These are phyloP conservation scores for Arthroderma uncinatum DNA, from an alignment of 2,329 filamentous ascomycete genomes.

Conservation along the genomic window DNA sequence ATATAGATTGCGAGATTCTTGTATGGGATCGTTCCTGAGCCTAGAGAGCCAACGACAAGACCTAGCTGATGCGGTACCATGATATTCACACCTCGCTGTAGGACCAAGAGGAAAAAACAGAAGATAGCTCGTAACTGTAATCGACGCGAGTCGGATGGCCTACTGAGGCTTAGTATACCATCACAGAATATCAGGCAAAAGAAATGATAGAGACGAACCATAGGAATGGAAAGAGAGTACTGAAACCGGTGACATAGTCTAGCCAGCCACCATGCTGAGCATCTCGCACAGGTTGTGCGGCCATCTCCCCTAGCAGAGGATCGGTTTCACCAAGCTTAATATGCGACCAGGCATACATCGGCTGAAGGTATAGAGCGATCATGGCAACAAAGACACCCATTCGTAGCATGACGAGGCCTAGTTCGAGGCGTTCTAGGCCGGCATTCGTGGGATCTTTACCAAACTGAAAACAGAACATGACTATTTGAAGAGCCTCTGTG, in stretches of 20 bases:
- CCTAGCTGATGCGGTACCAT: constrained; percentile 37
- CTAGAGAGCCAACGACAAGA: constrained; percentile 32
- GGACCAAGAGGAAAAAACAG: constrained; percentile 34
- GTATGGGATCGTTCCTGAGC: constrained; percentile 34
- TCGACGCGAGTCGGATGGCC: not conserved
- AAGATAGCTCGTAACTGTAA: constrained; percentile 32
- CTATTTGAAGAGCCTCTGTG: not conserved
- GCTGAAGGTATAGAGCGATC: not conserved
- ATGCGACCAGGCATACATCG: not conserved
- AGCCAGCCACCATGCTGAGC: not conserved
- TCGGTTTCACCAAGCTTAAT: not conserved
- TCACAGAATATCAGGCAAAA: not conserved
- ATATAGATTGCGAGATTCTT: constrained; percentile 37
- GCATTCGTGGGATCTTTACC: not conserved
- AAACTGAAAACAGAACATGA: not conserved
- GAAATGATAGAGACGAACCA: not conserved
- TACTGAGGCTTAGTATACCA: not conserved
- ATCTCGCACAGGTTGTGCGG: not conserved
- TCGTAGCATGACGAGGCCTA: not conserved
- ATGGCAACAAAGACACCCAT: not conserved
- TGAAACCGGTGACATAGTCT: not conserved
- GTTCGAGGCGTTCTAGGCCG: not conserved
- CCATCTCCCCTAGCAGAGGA: not conserved
- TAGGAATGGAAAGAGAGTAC: not conserved
- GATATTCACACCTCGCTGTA: constrained; percentile 37